Percentiles rank a stretch among this genome's conserved stretches.
phyloP scores from a whole-genome alignment of 371 early-diverging fungal genomes.

The Mortierella sp. region DNA sequence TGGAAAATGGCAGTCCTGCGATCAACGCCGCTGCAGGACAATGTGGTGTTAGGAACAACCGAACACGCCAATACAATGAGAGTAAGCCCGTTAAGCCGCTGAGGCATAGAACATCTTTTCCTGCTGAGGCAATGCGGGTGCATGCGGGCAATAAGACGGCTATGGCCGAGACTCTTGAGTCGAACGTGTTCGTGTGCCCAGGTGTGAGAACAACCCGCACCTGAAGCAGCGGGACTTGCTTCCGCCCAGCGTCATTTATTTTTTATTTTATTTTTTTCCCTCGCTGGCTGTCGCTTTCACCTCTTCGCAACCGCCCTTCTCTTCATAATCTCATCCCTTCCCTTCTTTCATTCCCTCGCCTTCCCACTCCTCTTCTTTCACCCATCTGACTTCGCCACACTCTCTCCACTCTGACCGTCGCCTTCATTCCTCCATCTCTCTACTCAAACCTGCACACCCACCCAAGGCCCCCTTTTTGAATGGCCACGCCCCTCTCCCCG shows the following conservation, averaged over 20 bases:
- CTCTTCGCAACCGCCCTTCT: background rate
- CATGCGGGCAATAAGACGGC: background rate
- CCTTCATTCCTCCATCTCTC: background rate
- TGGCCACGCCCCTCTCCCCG: constrained; percentile 50
- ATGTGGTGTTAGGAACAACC: background rate
- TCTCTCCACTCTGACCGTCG: background rate
- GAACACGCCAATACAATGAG: no score
- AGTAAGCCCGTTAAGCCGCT: background rate
- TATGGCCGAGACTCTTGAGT: background rate
- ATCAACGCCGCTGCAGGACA: background rate
- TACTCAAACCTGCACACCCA: background rate
- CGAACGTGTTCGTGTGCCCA: background rate
- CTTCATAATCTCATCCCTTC: background rate
- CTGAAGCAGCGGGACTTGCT: background rate
- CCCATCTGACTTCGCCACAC: background rate
- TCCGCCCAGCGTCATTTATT: background rate
- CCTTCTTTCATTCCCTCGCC: background rate
- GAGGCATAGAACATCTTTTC: no score
- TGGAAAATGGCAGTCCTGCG: background rate
- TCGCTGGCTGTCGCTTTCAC: background rate
- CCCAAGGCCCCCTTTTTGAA: constrained; percentile 17
- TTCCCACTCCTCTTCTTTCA: background rate
- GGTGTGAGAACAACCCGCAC: background rate
- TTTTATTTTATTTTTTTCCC: background rate
- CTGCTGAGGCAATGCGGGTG: no score